Evolutionary conservation across 305 asterid species (phyloP).

Genomic region (Fraxinus albicans): DNA sequence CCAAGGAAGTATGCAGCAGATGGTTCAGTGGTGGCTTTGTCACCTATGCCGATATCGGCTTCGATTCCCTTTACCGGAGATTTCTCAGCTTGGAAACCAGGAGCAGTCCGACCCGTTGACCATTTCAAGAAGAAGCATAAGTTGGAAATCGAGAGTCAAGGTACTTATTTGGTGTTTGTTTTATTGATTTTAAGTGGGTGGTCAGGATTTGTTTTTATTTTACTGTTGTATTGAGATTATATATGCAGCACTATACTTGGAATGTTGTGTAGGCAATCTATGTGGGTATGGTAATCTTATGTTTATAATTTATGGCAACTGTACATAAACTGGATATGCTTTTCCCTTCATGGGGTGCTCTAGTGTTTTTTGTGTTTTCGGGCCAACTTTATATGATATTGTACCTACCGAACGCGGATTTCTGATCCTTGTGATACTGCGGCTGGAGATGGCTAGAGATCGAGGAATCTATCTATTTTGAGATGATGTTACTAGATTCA

Average conservation of each 20-base stretch:
- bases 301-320: slow-evolving; percentile 9
- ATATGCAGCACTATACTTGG: background rate
- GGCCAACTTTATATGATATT: slow-evolving; percentile 31
- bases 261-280: background rate
- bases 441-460: background rate
- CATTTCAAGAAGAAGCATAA: slow-evolving; percentile 71
- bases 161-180: slow-evolving; percentile 28
- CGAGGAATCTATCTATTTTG: slow-evolving; percentile 1
- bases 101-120: slow-evolving; percentile 42
- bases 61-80: slow-evolving; percentile 83
- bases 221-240: background rate
- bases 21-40: slow-evolving; percentile 66
- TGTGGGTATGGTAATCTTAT: slow-evolving; percentile 2
- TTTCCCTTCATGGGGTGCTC: slow-evolving; percentile 30
- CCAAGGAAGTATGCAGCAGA: slow-evolving; percentile 76
- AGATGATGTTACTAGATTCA: slow-evolving; percentile 46
- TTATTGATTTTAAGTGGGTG: background rate
- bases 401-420: slow-evolving; percentile 24
- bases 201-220: background rate
- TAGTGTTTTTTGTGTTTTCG: slow-evolving; percentile 29
- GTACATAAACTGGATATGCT: slow-evolving; percentile 42
- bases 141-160: slow-evolving; percentile 57
- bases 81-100: slow-evolving; percentile 63
- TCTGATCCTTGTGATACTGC: background rate
- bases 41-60: slow-evolving; percentile 96